phyloP scores from a whole-genome alignment of 352 stramenopile species.

The Aphanomyces astaci region DNA sequence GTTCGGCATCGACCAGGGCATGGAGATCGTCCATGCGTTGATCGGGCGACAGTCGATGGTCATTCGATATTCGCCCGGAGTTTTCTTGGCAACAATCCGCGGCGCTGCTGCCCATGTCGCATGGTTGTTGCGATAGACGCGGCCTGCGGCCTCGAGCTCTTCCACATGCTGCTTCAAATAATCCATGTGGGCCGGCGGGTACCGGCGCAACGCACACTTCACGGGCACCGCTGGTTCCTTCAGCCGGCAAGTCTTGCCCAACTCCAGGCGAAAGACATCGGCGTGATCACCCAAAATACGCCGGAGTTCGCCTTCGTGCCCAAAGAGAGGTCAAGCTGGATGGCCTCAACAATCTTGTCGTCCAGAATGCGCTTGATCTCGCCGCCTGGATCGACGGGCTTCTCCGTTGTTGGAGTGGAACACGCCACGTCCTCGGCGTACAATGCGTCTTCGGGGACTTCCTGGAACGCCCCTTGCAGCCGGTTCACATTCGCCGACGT shows the following conservation, averaged over 20 bases:
- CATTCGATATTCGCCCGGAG: constrained; percentile 22
- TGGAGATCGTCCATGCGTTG: constrained; percentile 25
- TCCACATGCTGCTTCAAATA: constrained; percentile 18
- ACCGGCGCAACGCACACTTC: constrained; percentile 17
- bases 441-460: background rate
- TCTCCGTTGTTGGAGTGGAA: constrained; percentile 8
- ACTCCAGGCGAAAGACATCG: constrained; percentile 24
- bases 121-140: constrained; percentile 15
- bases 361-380: constrained; percentile 11
- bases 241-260: constrained; percentile 23
- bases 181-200: constrained; percentile 18
- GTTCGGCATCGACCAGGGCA: constrained; percentile 26
- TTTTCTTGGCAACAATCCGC: constrained; percentile 24
- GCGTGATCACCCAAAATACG: background rate
- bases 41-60: constrained; percentile 21
- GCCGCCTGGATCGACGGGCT: background rate
- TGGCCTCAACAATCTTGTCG: constrained; percentile 14
- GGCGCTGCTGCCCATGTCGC: constrained; percentile 21
- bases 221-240: constrained; percentile 23
- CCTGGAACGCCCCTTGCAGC: background rate
- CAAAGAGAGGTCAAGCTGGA: background rate
- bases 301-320: constrained; percentile 2
- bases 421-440: background rate
- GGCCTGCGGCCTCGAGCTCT: constrained; percentile 12
- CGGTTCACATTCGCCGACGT: background rate